Conservation (phyloP, 768 basidiomycete genomes). For the Boletus bicolor region DNA sequence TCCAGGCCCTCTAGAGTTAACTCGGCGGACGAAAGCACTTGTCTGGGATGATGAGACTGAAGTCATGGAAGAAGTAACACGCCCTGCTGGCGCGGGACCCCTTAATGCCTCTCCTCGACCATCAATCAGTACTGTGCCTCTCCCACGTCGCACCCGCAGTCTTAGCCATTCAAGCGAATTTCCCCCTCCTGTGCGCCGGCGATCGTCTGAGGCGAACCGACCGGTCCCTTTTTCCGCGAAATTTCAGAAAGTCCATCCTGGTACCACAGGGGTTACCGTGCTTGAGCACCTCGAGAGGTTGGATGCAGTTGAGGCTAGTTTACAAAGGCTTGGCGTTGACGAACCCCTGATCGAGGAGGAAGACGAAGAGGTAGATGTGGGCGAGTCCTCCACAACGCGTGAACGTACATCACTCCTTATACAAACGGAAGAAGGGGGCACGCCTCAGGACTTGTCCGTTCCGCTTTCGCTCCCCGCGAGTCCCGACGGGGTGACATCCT, state of each 20-base stretch:
- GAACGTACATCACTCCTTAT: conserved; percentile 19
- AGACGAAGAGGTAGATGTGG: conserved; percentile 64
- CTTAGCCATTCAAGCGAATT: conserved; percentile 63
- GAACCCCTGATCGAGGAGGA: conserved; percentile 48
- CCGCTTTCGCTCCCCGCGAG: conserved; percentile 58
- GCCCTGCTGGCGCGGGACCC: conserved; percentile 32
- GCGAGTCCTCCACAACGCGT: conserved; percentile 38
- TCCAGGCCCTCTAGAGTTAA: conserved; percentile 84
- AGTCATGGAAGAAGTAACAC: conserved; percentile 51
- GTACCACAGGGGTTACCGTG: conserved; percentile 82
- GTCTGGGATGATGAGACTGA: conserved; percentile 89
- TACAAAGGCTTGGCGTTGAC: conserved; percentile 68
- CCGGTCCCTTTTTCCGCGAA: conserved; percentile 85
- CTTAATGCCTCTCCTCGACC: conserved; percentile 52
- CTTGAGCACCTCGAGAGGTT: conserved; percentile 83
- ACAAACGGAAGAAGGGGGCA: conserved; percentile 30
- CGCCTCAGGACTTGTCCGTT: conserved; percentile 20
- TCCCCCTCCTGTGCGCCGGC: conserved; percentile 66
- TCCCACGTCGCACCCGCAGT: conserved; percentile 51
- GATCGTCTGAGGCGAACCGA: conserved; percentile 60
- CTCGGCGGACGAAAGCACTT: conserved; percentile 73
- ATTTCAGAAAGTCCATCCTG: conserved; percentile 78
- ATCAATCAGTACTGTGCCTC: conserved; percentile 61
- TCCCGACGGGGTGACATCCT: conserved; percentile 47
- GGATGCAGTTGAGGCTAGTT: conserved; percentile 76